phyloP scores from a whole-genome alignment of 352 stramenopile genomes.

The Pythium rhizo-oryzae region DNA sequence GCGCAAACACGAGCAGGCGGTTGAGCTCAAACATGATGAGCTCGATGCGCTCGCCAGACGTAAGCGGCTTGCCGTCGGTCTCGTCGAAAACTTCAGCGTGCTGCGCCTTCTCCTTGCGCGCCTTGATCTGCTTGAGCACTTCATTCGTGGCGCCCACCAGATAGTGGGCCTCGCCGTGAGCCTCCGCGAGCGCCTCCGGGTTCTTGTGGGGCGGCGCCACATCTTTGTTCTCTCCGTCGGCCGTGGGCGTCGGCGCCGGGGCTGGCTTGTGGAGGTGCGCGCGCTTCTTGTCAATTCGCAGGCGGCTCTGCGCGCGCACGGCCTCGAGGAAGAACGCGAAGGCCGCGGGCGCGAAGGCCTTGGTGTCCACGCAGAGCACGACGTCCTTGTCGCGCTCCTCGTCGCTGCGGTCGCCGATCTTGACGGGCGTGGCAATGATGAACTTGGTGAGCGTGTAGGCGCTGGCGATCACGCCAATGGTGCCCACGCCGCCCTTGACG shows the following conservation, averaged over 20 bases:
- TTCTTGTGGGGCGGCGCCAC: background rate
- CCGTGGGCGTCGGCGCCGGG: conserved; percentile 8
- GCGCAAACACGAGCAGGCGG: conserved; percentile 47
- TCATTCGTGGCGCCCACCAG: conserved; percentile 54
- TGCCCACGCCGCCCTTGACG: conserved; percentile 70
- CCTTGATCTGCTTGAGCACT: conserved; percentile 62
- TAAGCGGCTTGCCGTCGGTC: conserved; percentile 46
- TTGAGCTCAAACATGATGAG: conserved; percentile 74
- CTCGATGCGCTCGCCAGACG: conserved; percentile 76
- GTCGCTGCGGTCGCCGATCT: conserved; percentile 51
- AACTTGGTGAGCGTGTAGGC: conserved; percentile 83
- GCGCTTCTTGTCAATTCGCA: conserved; percentile 53
- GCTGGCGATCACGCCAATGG: conserved; percentile 73
- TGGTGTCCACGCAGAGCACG: conserved; percentile 71
- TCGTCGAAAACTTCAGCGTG: conserved; percentile 51
- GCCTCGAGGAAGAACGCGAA: conserved; percentile 75
- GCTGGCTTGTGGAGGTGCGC: conserved; percentile 35
- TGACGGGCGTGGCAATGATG: conserved; percentile 72
- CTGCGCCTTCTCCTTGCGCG: conserved; percentile 52
- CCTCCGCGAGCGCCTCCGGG: background rate
- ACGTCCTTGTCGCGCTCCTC: conserved; percentile 71
- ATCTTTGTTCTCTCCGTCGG: background rate
- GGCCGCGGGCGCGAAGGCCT: conserved; percentile 47
- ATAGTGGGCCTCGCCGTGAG: conserved; percentile 43
- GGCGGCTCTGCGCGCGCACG: conserved; percentile 60